Evolutionary conservation across 257 asterid genomes (phyloP), one percentile per base, ranked within the genome.

Genomic region (Oldenlandia corymbosa): DNA sequence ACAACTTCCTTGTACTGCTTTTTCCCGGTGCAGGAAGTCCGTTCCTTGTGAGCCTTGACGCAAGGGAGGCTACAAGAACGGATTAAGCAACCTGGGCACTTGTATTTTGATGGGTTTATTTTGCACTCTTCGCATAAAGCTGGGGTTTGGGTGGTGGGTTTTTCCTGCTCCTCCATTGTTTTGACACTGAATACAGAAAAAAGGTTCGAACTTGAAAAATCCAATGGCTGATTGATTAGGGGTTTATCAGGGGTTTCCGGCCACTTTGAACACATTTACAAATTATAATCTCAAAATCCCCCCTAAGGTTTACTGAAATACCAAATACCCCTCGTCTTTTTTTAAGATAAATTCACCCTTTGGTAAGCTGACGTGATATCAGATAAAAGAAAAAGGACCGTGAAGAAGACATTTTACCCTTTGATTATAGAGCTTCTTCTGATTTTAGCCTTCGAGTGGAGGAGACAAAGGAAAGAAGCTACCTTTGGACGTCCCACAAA

Each of bases 61-160:
- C 99, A 92, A 16, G 84, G 76, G 68, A 92, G 95, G 80, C 99
- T 85, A 62, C 99, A 92, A 8, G 97, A 66, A 60, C 99, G 97
- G 21, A 78, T 26, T 11, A 83, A 82, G 82, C 99, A 92, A 3
- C 89, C 93, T 8, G 97, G 99, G 73, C 99, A 92, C 67, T 85
- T 89, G 86, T 92, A 92, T 72, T 84, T 89, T 42, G 91, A 87
- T 28, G 90, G 72, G 20, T 87, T 82, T 28, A 47, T 43, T 43
- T 81, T 81, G 85, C 96, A 91, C 73, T 86, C 95, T 78, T 75
- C 82, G 63, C 96, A 91, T 64, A 75, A 31, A 69, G n/a, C 17
- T 54, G 73, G 31, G 32, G 53, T 5, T 39, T 60, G 43, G 17
- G 21, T 64, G n/a, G 49, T 14, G 7, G 36, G 14, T 51, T 50